Base-by-base conservation (phyloP, 73 alveolate genomes). In the Paramecium primaurelia region DNA sequence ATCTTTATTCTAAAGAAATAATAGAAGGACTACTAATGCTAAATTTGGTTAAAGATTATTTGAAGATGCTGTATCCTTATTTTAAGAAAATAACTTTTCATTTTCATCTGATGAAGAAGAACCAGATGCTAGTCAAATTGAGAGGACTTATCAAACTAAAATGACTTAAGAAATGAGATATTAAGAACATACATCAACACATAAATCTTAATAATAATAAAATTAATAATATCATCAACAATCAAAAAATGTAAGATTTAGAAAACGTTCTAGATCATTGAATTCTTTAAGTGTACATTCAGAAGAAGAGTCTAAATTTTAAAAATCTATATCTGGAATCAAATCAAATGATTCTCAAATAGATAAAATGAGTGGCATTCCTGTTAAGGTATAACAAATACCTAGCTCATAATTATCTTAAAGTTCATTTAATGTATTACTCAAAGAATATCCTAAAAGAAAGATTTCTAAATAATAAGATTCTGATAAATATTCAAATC, bases 61-160 rank as follows among this genome's bases (percentile, higher is more conserved):
- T 80, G 91, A 80, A 80, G 91, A 80, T 80, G 91, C 91, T 7
- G 91, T 80, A 6, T 80, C 91, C n/a, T 45, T 80, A 80, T 80
- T 42, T 44, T 26, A 45, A 47, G 91, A 45, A 44, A 45, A 80
- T 9, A 42, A 80, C 49, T 80, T 45, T 45, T 42, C 91, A 25
- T 80, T 7, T 4, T 12, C 44, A 8, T 42, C 44, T 6, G 88
- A 75, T 36, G 88, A 75, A 64, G 84, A 64, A 8, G 91, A 49
- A 45, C 54, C 28, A 80, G 75, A 38, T 22, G 37, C 58, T 20
- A 73, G 87, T 73, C 11, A 73, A 73, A 36, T 73, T 4, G 59
- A 73, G 59, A 73, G 68, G 10, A 73, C 87, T 16, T 38, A 32
- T 32, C 12, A 64, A 64, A 64, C 84, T 3, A 64, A 18, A 9